These are phyloP conservation scores for Trifolium dubium DNA, from an alignment of 306 rosid species.

Conservation along the genomic window DNA sequence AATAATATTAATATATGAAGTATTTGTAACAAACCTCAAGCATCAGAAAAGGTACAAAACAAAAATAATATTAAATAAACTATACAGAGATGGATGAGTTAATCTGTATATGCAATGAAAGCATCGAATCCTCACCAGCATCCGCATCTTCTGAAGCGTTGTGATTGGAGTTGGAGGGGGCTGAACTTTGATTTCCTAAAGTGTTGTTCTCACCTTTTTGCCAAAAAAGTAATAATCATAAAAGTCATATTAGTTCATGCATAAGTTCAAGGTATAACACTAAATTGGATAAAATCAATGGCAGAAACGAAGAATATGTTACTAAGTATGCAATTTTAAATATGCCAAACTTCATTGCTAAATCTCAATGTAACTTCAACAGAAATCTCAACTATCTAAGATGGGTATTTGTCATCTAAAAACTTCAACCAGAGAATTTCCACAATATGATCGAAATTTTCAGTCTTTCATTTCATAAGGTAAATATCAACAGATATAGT, in stretches of 20 bases:
- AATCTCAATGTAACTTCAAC: constrained; percentile 9
- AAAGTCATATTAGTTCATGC: neutral
- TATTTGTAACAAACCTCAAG: constrained; percentile 17
- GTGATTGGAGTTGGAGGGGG: constrained; percentile 52
- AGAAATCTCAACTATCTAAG: constrained; percentile 18
- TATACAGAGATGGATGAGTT: neutral
- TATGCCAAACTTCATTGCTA: constrained; percentile 21
- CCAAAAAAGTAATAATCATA: neutral
- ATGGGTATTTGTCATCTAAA: constrained; percentile 12
- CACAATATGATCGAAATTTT: neutral
- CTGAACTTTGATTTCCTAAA: constrained; percentile 63
- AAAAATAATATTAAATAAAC: neutral
- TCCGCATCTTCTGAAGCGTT: constrained; percentile 60
- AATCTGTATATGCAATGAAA: constrained; percentile 29
- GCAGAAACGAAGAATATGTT: constrained; percentile 3
- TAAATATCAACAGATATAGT: constrained; percentile 13
- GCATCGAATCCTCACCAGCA: constrained; percentile 64
- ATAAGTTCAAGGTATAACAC: constrained; percentile 28
- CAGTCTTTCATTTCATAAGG: neutral
- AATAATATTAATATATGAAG: constrained; percentile 20
- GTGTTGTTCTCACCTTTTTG: no score
- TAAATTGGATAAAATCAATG: constrained; percentile 28
- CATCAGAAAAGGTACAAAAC: constrained; percentile 15
- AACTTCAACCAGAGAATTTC: neutral
- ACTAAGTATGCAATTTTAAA: constrained; percentile 11